Conservation (phyloP, 345 rosid genomes). For the Hibiscus trionum region DNA sequence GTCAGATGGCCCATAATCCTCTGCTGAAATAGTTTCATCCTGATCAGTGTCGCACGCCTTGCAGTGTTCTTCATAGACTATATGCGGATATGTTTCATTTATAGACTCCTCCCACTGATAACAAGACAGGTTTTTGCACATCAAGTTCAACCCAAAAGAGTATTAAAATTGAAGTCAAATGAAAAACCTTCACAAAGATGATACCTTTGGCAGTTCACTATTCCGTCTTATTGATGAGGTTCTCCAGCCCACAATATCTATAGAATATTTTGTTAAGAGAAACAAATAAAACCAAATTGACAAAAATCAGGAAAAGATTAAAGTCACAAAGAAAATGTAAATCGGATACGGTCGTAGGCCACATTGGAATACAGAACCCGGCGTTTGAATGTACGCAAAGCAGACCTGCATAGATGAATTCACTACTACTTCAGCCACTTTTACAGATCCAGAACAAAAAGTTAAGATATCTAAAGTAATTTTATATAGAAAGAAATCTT, state of each 20-base stretch:
- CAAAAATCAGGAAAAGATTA: constrained; percentile 1
- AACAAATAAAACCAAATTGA: constrained; percentile 15
- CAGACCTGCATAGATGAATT: constrained; percentile 56
- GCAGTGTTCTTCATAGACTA: constrained; percentile 85
- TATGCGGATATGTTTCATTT: constrained; percentile 77
- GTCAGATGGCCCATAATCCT: constrained; percentile 31
- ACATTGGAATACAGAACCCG: constrained; percentile 88
- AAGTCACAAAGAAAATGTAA: constrained; percentile 2
- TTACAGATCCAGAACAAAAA: not conserved
- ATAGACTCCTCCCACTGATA: constrained; percentile 63
- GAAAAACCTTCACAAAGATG: not conserved
- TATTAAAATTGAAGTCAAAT: not conserved
- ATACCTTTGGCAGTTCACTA: constrained; percentile 80
- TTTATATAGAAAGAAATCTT: not conserved
- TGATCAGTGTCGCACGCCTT: constrained; percentile 48
- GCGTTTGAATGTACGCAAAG: constrained; percentile 66
- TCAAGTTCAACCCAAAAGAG: not conserved
- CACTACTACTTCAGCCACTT: not conserved
- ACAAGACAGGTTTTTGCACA: constrained; percentile 10
- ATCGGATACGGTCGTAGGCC: constrained; percentile 83
- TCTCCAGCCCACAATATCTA: constrained; percentile 97
- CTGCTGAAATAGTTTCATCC: constrained; percentile 30
- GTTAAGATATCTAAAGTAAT: constrained; percentile 5
- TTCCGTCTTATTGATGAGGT: constrained; percentile 85
- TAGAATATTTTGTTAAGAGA: constrained; percentile 32